Percentiles rank a stretch among this genome's conserved stretches.
These are phyloP conservation scores for Pholiota conissans DNA, from an alignment of 768 basidiomycete species.

Conservation along the genomic window DNA sequence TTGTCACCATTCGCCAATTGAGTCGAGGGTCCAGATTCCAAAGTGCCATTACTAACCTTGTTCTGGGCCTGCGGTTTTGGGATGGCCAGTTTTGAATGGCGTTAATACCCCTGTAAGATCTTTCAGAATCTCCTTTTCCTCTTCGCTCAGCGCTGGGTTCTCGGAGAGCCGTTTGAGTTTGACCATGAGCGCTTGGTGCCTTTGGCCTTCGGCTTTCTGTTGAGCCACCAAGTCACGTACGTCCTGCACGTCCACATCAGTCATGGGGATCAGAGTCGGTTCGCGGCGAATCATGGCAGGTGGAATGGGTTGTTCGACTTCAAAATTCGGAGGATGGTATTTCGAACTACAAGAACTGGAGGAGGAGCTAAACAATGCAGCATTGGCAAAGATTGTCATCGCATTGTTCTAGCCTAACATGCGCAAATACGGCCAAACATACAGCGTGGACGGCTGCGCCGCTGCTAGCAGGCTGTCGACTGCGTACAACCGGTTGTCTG, in stretches of 20 bases:
- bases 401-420: slow-evolving; percentile 10
- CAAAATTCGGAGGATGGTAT: background rate
- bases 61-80: slow-evolving; percentile 23
- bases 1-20: background rate
- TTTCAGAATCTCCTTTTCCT: slow-evolving; percentile 29
- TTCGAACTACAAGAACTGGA: slow-evolving; percentile 13
- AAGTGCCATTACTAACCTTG: slow-evolving; percentile 12
- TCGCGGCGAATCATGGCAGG: slow-evolving; percentile 68
- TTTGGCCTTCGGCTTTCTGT: slow-evolving; percentile 42
- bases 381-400: slow-evolving; percentile 4
- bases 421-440: slow-evolving; percentile 18
- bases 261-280: slow-evolving; percentile 77
- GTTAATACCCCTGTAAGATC: slow-evolving; percentile 21
- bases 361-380: slow-evolving; percentile 8
- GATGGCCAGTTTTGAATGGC: slow-evolving; percentile 11
- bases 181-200: slow-evolving; percentile 39
- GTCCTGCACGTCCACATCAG: slow-evolving; percentile 77
- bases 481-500: slow-evolving; percentile 15
- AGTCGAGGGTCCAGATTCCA: background rate
- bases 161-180: slow-evolving; percentile 50
- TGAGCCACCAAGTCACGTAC: slow-evolving; percentile 60
- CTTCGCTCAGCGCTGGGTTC: slow-evolving; percentile 27
- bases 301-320: background rate
- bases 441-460: slow-evolving; percentile 10
- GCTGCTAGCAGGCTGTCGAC: slow-evolving; percentile 19